Evolutionary conservation across 331 rosid genomes (phyloP), one percentile per base, ranked within the genome.

Genomic region (Pyrus hybrid): DNA sequence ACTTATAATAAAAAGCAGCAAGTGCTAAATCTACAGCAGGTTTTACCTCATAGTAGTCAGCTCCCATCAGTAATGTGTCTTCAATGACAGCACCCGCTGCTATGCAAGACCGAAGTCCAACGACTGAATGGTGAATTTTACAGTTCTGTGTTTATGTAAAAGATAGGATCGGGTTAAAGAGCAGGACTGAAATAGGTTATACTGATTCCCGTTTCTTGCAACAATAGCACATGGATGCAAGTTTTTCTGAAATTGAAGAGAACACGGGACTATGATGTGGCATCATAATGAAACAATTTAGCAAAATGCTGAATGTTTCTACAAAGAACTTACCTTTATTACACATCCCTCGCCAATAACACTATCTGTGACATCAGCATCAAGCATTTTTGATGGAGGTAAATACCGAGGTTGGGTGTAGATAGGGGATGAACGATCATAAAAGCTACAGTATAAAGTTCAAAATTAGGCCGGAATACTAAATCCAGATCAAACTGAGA

Each of bases 341-440:
- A 95, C 99, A 72, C 99, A 95, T 51, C 99, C 99, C 83, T n/a
- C n/a, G n/a, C n/a, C n/a, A n/a, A n/a, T n/a, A n/a, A n/a, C n/a
- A n/a, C n/a, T n/a, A n/a, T n/a, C n/a, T n/a, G n/a, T n/a, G n/a
- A n/a, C n/a, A n/a, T n/a, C n/a, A n/a, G n/a, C n/a, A n/a, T n/a
- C n/a, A n/a, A n/a, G n/a, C n/a, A n/a, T n/a, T n/a, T n/a, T n/a
- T n/a, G n/a, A n/a, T n/a, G n/a, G n/a, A n/a, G 99, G 99, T 76
- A 95, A 86, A 75, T 90, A 95, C 63, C 99, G 90, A 70, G 99
- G 97, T 80, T 95, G 99, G 76, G 99, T 95, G 91, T 95, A 95
- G 86, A 95, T 95, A 18, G 99, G 99, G 71, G 99, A 89, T 30
- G 99, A 95, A 17, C 97, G 97, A 77, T 95, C 99, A 71, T 95